phyloP scores from a whole-genome alignment of 345 rosid genomes.

The Euphorbia tirucalli region DNA sequence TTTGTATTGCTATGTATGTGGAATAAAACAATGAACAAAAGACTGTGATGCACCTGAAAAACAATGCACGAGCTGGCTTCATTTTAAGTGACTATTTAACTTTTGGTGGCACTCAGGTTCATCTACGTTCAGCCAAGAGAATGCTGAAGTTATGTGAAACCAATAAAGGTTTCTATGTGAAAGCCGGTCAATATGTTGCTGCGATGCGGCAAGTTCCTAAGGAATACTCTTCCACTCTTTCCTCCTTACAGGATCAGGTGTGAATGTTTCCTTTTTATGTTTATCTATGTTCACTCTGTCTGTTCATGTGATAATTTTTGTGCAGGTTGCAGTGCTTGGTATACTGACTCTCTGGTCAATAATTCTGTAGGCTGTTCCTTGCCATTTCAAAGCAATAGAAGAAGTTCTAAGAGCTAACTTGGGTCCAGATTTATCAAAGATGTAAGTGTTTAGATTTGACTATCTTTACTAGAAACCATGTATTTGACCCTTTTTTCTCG shows the following conservation, averaged over 20 bases:
- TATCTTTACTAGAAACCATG: background rate
- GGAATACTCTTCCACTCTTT: constrained; percentile 65
- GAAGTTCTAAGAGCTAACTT: constrained; percentile 51
- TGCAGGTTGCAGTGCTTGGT: constrained; percentile 11
- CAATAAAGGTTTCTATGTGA: constrained; percentile 81
- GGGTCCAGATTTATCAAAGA: constrained; percentile 53
- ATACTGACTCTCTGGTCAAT: constrained; percentile 14
- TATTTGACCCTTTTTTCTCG: background rate
- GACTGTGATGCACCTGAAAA: background rate
- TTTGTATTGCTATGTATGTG: too few species aligned
- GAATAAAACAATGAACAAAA: background rate
- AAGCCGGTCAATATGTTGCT: constrained; percentile 90
- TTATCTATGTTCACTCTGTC: background rate
- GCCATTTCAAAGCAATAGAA: constrained; percentile 57
- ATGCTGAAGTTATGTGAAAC: constrained; percentile 62
- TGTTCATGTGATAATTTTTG: background rate
- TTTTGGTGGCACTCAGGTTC: constrained; percentile 46
- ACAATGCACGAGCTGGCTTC: background rate
- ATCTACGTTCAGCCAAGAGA: constrained; percentile 73
- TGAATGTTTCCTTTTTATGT: background rate
- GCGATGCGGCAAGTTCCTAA: constrained; percentile 72
- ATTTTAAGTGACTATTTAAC: background rate
- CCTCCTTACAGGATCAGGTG: constrained; percentile 83
- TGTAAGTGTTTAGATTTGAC: constrained; percentile 33
- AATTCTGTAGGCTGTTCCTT: constrained; percentile 65